Conservation (phyloP, 306 rosid genomes). For the Citrullus mucosospermus region DNA sequence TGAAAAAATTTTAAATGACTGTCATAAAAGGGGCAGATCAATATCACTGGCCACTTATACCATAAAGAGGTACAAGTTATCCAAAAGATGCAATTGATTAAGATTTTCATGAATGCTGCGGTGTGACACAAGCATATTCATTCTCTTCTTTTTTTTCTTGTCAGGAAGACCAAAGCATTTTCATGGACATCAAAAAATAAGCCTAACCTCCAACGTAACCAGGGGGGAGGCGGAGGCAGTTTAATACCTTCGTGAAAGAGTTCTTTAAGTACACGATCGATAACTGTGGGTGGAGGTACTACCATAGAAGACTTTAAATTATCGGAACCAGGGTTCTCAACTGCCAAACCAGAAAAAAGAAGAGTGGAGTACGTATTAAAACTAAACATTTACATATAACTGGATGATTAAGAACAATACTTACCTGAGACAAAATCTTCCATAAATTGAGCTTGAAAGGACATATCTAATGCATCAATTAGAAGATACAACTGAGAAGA, state of each 20-base stretch:
- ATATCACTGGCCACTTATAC: background rate
- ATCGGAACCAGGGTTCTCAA: constrained; percentile 64
- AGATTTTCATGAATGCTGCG: background rate
- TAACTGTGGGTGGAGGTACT: constrained; percentile 79
- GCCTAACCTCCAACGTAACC: background rate
- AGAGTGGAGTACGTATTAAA: constrained; percentile 3
- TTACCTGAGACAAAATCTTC: constrained; percentile 97
- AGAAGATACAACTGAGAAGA: constrained; percentile 62
- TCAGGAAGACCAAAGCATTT: background rate
- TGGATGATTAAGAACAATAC: constrained; percentile 11
- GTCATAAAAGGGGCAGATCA: background rate
- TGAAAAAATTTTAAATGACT: background rate
- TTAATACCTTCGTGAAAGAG: constrained; percentile 68
- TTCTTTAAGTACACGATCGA: constrained; percentile 86
- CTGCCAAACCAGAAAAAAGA: constrained; percentile 33
- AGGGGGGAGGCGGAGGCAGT: background rate
- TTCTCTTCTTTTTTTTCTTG: background rate
- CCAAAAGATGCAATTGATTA: background rate
- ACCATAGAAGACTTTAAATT: constrained; percentile 54
- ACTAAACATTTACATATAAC: background rate
- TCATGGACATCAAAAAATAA: constrained; percentile 6
- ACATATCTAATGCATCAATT: constrained; percentile 63
- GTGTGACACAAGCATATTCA: background rate
- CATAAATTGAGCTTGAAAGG: constrained; percentile 78
- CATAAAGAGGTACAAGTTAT: background rate